Evolutionary conservation across 176 grass and related monocot genomes (phyloP), one percentile per base, ranked within the genome.

Genomic region (maize (Zea mays)): DNA sequence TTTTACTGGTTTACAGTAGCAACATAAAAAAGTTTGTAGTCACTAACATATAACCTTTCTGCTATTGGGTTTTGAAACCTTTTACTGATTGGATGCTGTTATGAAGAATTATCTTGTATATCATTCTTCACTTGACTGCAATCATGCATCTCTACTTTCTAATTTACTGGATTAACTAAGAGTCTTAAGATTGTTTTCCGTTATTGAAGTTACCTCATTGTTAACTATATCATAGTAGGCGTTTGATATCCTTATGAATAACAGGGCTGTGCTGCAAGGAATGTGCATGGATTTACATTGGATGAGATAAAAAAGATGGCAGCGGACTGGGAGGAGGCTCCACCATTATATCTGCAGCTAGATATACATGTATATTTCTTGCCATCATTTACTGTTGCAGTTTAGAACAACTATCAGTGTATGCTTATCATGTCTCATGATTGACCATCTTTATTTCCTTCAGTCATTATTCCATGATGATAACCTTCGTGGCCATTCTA

Each of bases 251-350:
- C 55, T 43, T 62, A 17, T 54, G 76, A 62, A 83, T 56, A 37
- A 79, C 81, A 94, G 95, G 95, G 95, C 27, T 94, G 95, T 80
- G 91, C 87, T 65, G 95, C 91, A 39, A 94, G 91, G 80, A 98
- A 98, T 74, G 87, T 98, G 83, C 95, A 98, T 71, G 89, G 89
- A 42, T 88, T 98, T 79, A 90, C 77, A 75, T 80, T 94, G 61
- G 91, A 90, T 61, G 83, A 92, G 62, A 86, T 94, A 47, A 82
- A 94, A 86, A 98, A 85, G 80, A 98, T 98, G 95, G 89, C 86
- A 83, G 74, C 62, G 69, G 71, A 82, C 60, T 94, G 95, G 95
- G 95, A 98, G 84, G 95, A 94, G 75, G 85, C 95, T 76, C 91
- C 91, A 70, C 70, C 89, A 62, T 35, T 94, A 82, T 98, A 98